These are phyloP conservation scores for Eucommia ulmoides DNA, from an alignment of 257 asterid species.

Conservation along the genomic window DNA sequence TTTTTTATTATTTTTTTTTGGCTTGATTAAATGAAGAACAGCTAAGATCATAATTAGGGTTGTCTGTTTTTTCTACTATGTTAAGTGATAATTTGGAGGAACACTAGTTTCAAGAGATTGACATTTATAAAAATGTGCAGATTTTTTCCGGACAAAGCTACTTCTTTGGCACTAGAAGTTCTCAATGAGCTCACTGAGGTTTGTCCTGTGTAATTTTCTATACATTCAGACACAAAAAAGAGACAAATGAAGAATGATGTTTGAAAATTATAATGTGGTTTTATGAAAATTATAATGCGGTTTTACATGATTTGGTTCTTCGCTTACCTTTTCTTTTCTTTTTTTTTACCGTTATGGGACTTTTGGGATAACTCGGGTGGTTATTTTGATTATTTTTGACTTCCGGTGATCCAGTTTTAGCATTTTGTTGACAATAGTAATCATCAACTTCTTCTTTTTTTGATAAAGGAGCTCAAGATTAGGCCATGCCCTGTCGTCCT, in stretches of 20 bases:
- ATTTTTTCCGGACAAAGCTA: conserved; percentile 71
- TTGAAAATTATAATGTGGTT: no score
- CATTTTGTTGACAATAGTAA: not conserved
- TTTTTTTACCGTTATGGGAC: no score
- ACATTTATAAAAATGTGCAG: conserved; percentile 20
- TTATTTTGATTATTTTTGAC: conserved; percentile 1
- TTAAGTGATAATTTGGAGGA: not conserved
- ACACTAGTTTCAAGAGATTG: not conserved
- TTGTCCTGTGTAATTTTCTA: no score
- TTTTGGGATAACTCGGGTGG: not conserved
- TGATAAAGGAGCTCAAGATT: conserved; percentile 69
- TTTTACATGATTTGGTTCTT: no score
- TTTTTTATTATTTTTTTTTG: not conserved
- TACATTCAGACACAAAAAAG: not conserved
- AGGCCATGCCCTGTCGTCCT: conserved; percentile 85
- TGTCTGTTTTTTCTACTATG: not conserved
- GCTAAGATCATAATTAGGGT: not conserved
- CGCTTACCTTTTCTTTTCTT: no score
- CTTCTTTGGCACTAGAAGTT: conserved; percentile 43
- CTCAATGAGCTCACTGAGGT: conserved; percentile 60
- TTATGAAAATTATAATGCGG: no score
- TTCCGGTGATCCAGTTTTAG: not conserved
- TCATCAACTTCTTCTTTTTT: not conserved
- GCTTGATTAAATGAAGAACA: not conserved
- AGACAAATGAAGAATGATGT: not conserved